Base-by-base conservation (phyloP, 148 eudicot genomes). In the Diospyros kaki region DNA sequence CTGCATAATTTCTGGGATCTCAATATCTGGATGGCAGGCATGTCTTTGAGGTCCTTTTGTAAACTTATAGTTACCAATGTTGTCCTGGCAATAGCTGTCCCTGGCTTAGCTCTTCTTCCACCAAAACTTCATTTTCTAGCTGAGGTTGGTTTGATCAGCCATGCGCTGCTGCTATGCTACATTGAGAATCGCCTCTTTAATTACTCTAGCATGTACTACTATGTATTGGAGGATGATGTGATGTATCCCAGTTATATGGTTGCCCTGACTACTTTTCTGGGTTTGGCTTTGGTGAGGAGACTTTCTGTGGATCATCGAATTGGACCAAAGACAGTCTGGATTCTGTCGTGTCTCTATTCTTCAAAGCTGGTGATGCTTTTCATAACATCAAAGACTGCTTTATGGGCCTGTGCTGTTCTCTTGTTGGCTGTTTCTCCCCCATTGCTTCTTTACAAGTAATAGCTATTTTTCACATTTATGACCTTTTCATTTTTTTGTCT, bases 171-270 rank as follows among this genome's bases (percentile, higher is more conserved):
- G 72, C 85, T 94, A 10, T 92, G 98, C 96, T 87, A 91, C 82
- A 87, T 92, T 78, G 98, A 94, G 80, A 89, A 92, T 78, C 84
- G 88, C n/a, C 87, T 94, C 82, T 94, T 86, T 64, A 94, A 89
- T 77, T 92, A 89, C 78, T 92, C 97, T 42, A 89, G 89, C 78
- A 89, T 92, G 58, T 92, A 92, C 85, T 90, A 90, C 75, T 92
- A 90, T 84, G 97, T 91, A 68, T 80, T 87, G 60, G 98, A 94
- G 77, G 97, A 94, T 59, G 98, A 94, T 73, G 97, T 94, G 42
- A 94, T 94, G 91, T 94, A 94, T 75, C 98, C 98, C 10, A 92
- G 97, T 76, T 94, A 92, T 83, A 94, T 92, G 96, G 91, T 94
- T 73, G 83, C 84, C 69, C 71, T 85, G 87, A 90, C 98, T 68